Base-by-base conservation (phyloP, 441 rosid species). In the Croton setiger region DNA sequence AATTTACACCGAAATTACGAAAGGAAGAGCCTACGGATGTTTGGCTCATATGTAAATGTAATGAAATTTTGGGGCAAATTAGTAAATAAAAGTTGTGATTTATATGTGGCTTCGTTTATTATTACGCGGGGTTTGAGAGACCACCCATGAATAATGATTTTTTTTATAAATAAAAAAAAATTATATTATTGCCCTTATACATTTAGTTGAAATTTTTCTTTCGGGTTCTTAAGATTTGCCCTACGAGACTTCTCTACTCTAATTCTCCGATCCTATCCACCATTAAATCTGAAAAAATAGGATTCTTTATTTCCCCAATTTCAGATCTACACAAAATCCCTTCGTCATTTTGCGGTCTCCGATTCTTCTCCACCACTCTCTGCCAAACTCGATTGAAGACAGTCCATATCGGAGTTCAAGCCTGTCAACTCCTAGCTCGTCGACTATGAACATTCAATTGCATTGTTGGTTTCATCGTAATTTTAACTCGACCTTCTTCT, bases 381-480 rank as follows among this genome's bases (percentile, higher is more conserved):
- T 92, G 96, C 58, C 96, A 96, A 4, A 43, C 76, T 21, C 85
- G 90, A 2, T 69, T 88, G 5, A 90, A 90, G 62, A 74, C 78
- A 27, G 78, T 92, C 3, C 97, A 92, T 74, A 88, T 92, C 62
- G 97, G 90, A 17, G 86, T 90, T 17, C 83, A 85, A 33, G 96
- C 99, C 12, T 87, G 98, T 44, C 96, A 90, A 81, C 86, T 90
- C 73, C 97, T 92, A 83, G 83, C 80, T 64, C 94, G 97, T 59
- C 92, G 99, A 23, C 80, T 94, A 14, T 90, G 98, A 17, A 81
- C 97, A 20, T 94, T 94, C 85, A 85, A 94, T 75, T 87, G 92
- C 86, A 72, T 87, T 64, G 96, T 97, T 0, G 97, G 97, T 1
- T 94, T 94, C 76, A 84, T 94, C 2, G 92, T 92, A 9, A 80